phyloP scores from a whole-genome alignment of 805 yeast species.

The Nadsonia fulvescens region DNA sequence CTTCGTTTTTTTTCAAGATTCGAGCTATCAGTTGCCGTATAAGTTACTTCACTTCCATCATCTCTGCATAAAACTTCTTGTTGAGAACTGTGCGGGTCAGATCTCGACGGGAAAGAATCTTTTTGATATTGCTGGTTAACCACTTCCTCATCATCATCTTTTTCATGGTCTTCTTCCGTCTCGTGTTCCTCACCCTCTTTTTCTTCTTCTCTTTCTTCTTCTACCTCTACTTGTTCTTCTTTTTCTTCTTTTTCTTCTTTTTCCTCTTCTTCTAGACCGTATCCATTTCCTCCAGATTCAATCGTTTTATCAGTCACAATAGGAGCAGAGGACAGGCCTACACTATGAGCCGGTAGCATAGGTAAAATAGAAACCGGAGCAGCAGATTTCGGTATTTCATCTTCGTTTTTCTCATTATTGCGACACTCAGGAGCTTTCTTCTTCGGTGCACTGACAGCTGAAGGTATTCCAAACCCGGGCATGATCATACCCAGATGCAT shows the following conservation, averaged over 20 bases:
- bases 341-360: too few species aligned
- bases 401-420: slow-evolving; percentile 11
- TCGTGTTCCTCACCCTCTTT: slow-evolving; percentile 5
- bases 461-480: slow-evolving; percentile 17
- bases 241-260: slow-evolving; percentile 14
- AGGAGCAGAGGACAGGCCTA: too few species aligned
- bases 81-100: too few species aligned
- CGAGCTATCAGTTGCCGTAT: too few species aligned
- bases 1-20: too few species aligned
- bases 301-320: too few species aligned
- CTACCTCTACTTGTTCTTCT: slow-evolving; percentile 5
- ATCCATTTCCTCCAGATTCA: slow-evolving; percentile 6
- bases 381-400: slow-evolving; percentile 12
- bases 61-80: too few species aligned
- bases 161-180: slow-evolving; percentile 4
- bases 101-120: too few species aligned
- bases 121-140: too few species aligned
- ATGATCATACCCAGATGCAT: slow-evolving; percentile 16
- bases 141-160: slow-evolving; percentile 4
- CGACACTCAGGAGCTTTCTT: slow-evolving; percentile 15
- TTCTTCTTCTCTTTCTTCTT: slow-evolving; percentile 6
- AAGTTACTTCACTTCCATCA: too few species aligned
- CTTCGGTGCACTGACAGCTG: too few species aligned
- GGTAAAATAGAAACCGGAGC: slow-evolving; percentile 38
- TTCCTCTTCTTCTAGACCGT: slow-evolving; percentile 12